Evolutionary conservation across 768 basidiomycete species (phyloP).

Genomic region (Collybia mongolica): DNA sequence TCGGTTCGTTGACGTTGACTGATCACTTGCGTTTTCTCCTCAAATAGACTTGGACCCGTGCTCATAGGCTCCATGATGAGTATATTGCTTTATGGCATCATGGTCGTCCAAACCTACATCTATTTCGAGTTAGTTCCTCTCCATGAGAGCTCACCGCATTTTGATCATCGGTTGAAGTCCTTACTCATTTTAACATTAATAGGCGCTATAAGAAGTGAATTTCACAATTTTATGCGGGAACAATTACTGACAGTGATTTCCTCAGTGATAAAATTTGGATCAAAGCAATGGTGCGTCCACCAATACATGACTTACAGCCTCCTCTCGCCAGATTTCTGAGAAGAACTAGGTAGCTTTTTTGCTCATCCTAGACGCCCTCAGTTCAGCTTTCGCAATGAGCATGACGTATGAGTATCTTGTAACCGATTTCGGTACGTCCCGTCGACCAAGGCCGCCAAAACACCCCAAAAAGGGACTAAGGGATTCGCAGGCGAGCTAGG

Average conservation of each 20-base stretch:
- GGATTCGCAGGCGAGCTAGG: background rate
- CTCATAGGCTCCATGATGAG: too few relatives aligned
- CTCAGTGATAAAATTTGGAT: background rate
- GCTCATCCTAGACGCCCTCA: slow-evolving; percentile 20
- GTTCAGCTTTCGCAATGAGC: slow-evolving; percentile 17
- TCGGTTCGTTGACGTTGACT: too few relatives aligned
- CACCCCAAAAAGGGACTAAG: too few relatives aligned
- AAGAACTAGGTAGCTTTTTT: slow-evolving; percentile 19
- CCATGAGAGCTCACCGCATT: too few relatives aligned
- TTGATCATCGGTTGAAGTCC: too few relatives aligned
- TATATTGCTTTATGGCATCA: too few relatives aligned
- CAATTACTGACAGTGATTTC: background rate
- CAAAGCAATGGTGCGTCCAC: background rate
- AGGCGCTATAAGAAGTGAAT: background rate
- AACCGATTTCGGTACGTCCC: slow-evolving; percentile 14
- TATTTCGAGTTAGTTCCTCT: too few relatives aligned
- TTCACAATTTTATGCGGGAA: background rate
- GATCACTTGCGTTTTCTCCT: too few relatives aligned
- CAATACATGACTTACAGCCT: background rate
- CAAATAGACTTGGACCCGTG: too few relatives aligned
- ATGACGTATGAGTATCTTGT: slow-evolving; percentile 23
- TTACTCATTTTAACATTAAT: background rate
- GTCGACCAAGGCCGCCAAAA: too few relatives aligned
- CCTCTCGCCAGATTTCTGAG: background rate
- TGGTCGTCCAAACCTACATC: too few relatives aligned